Percentiles rank a stretch among this genome's conserved stretches.
Conservation (phyloP, 2,329 filamentous ascomycete genomes). For the Ceratocystis papillata region DNA sequence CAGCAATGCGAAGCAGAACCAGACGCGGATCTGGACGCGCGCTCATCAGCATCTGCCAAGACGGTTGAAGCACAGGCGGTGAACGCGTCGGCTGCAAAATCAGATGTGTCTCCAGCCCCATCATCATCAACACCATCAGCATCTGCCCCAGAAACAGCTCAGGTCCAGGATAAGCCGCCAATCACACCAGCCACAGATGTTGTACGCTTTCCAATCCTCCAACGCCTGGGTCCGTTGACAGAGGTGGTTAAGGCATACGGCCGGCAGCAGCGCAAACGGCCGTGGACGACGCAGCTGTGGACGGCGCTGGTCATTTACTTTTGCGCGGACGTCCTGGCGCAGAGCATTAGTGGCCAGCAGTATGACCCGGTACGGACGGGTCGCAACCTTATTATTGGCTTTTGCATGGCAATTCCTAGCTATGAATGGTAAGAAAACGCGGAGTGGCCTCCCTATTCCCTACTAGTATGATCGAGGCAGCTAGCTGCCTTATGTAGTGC, state of each 20-base stretch:
- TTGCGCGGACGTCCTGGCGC: slow-evolving; percentile 65
- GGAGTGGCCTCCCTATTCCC: background rate
- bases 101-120: background rate
- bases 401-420: slow-evolving; percentile 53
- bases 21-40: background rate
- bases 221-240: slow-evolving; percentile 48
- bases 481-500: too few relatives aligned
- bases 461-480: background rate
- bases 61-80: background rate
- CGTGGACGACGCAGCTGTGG: slow-evolving; percentile 68
- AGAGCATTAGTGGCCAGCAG: slow-evolving; percentile 50
- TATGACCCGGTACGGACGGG: slow-evolving; percentile 61
- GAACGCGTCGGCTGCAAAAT: background rate
- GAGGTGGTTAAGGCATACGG: slow-evolving; percentile 50
- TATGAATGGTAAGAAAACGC: slow-evolving; percentile 60
- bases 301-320: slow-evolving; percentile 70
- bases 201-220: slow-evolving; percentile 38
- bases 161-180: background rate
- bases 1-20: background rate
- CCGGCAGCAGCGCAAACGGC: slow-evolving; percentile 57
- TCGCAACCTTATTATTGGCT: slow-evolving; percentile 62
- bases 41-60: too few relatives aligned
- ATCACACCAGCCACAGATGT: background rate
- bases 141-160: background rate
- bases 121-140: background rate